A percentile compares a stretch with the other conserved stretches of the same genome.
Conservation (phyloP, 225 moss, liverwort and hornwort species). For the Pseudisothecium myosuroides region DNA sequence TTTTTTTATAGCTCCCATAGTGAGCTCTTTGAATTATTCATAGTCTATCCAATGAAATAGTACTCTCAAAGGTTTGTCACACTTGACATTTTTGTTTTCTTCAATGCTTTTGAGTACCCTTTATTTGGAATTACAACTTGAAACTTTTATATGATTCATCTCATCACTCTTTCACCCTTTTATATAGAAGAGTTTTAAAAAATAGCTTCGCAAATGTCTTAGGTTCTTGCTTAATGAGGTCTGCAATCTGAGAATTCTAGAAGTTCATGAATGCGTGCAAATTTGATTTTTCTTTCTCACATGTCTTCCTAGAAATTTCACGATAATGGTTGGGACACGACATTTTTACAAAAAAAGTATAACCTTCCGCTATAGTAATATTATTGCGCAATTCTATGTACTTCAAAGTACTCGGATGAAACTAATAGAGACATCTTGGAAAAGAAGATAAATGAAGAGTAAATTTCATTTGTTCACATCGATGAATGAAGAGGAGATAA, state of each 20-base stretch:
- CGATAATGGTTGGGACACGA: neutral
- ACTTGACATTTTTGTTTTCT: accelerated
- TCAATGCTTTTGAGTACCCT: neutral
- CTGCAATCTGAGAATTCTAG: accelerated
- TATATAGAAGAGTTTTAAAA: accelerated
- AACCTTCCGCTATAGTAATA: accelerated
- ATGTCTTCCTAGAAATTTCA: neutral
- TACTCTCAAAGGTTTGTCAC: accelerated
- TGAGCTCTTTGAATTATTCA: no score
- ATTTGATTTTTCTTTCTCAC: neutral
- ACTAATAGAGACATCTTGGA: accelerated
- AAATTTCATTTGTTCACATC: neutral
- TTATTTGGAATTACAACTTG: neutral
- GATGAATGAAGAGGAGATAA: neutral
- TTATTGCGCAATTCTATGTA: neutral
- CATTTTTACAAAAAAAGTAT: accelerated
- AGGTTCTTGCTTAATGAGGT: neutral
- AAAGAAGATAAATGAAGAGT: neutral
- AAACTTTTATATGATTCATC: neutral
- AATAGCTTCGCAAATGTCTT: neutral
- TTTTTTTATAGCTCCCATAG: no score
- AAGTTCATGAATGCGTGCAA: neutral
- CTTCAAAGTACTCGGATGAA: accelerated
- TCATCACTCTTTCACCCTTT: neutral
- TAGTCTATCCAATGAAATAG: neutral